Conservation (phyloP, 2,329 filamentous ascomycete genomes). For the Claviceps capensis region DNA sequence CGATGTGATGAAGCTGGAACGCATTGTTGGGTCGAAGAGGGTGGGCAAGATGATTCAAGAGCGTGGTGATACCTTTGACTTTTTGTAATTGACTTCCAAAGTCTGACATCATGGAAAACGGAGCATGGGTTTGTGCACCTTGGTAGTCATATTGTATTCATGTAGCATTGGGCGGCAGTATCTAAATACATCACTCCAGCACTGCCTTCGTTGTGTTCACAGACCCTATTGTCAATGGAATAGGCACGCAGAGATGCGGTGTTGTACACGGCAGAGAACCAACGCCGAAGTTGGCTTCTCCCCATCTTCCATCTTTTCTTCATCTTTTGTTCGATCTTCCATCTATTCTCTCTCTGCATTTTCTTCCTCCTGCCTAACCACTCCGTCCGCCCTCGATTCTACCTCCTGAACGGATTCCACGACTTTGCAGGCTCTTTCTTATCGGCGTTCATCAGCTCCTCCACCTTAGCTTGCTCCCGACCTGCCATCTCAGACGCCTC, state of each 20-base stretch:
- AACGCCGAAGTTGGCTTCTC: not conserved
- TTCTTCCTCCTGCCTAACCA: not conserved
- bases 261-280: not conserved
- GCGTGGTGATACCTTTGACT: constrained; percentile 85
- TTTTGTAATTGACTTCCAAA: constrained; percentile 40
- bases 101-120: too few relatives aligned
- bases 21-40: constrained; percentile 70
- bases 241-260: not conserved
- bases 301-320: not conserved
- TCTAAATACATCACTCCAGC: not conserved
- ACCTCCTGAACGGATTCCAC: constrained; percentile 1
- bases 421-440: constrained; percentile 14
- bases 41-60: constrained; percentile 75
- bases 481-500: constrained; percentile 13
- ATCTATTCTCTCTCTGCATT: not conserved
- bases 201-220: not conserved
- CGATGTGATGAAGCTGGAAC: constrained; percentile 78
- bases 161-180: not conserved
- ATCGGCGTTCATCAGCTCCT: constrained; percentile 18
- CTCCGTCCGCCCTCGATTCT: not conserved
- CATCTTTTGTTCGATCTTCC: not conserved
- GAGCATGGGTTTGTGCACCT: not conserved
- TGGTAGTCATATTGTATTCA: not conserved
- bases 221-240: not conserved
- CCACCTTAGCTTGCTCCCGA: constrained; percentile 19